Base-by-base conservation (phyloP, 2,329 filamentous ascomycete species). In the Aspergillus melleus region DNA sequence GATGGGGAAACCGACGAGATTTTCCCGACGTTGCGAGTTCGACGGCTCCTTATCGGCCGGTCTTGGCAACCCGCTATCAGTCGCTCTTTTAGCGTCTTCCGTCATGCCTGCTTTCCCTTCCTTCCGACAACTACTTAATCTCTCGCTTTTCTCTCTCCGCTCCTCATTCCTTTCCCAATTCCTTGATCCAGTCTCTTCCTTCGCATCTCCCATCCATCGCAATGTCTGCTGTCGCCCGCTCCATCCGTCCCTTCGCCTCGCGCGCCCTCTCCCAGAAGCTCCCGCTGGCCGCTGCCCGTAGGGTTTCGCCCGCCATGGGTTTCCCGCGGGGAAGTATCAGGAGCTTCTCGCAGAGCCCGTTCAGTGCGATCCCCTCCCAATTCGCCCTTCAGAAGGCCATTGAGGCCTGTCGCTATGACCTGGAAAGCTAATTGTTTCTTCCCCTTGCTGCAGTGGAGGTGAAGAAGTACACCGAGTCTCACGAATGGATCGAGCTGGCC, bases 401-500 rank as follows among this genome's bases (percentile, higher is more conserved):
- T 55, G 51, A 20, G 16, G 22, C 24, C n/a, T 49, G 22, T 19
- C 44, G 42, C 52, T 54, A n/a, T 22, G 29, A 29, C 19, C 29
- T 30, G 54, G 29, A 52, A 66, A 64, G 62, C 68, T 74, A 66
- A 74, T 57, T 46, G 63, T 59, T 55, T 59, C 60, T 64, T 65
- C 56, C 51, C 32, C 49, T 63, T 56, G 29, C 30, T 62, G 42
- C 57, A 81, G 79, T 72, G 60, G 72, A 77, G 65, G 71, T 75
- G 55, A 94, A 95, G 81, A 91, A 89, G 77, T 99, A 96, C 84
- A 97, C 95, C 66, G 90, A 93, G 77, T 94, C 97, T 75, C 95
- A 99, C 83, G 95, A 99, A 83, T 99, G 95, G 95, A 88, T 99
- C 76, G 92, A 97, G 79, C 81, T 96, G 61, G 89, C 88, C 58